Conservation (phyloP, 148 eudicot species). For the Dysphania ambrosioides region DNA sequence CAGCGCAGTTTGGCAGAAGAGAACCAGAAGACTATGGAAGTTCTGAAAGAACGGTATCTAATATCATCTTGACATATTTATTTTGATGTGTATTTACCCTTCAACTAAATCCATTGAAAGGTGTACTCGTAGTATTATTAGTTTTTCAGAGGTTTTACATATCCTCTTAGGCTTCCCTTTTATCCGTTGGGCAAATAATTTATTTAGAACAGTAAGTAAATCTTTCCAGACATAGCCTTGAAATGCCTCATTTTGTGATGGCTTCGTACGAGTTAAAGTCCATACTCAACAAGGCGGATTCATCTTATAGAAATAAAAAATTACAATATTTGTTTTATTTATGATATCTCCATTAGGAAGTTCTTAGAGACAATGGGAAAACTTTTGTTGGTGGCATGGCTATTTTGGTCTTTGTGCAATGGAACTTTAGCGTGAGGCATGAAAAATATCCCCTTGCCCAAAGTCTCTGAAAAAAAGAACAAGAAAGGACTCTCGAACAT, state of each 20-base stretch:
- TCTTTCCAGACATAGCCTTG: too few relatives aligned
- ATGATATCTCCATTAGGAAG: too few relatives aligned
- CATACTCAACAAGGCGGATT: too few relatives aligned
- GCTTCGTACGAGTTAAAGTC: too few relatives aligned
- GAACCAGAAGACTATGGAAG: constrained; percentile 91
- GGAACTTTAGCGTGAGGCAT: background rate
- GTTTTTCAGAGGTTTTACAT: background rate
- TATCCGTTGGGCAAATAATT: background rate
- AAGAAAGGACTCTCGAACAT: background rate
- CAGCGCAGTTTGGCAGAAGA: constrained; percentile 99
- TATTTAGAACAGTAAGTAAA: background rate
- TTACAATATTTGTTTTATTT: too few relatives aligned
- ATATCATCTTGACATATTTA: background rate
- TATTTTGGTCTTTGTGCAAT: background rate
- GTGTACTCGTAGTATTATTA: background rate
- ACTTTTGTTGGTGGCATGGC: background rate
- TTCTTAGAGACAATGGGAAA: background rate
- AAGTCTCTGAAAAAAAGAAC: background rate
- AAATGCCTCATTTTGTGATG: too few relatives aligned
- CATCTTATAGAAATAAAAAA: too few relatives aligned
- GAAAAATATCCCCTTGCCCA: background rate
- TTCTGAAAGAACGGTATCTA: constrained; percentile 81
- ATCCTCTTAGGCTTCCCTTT: background rate
- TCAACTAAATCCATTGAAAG: constrained; percentile 2
- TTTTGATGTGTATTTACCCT: constrained; percentile 10